A percentile compares a stretch with the other conserved stretches of the same genome.
phyloP scores from a whole-genome alignment of 1,284 basidiomycete genomes.

The Thecaphora frezii region DNA sequence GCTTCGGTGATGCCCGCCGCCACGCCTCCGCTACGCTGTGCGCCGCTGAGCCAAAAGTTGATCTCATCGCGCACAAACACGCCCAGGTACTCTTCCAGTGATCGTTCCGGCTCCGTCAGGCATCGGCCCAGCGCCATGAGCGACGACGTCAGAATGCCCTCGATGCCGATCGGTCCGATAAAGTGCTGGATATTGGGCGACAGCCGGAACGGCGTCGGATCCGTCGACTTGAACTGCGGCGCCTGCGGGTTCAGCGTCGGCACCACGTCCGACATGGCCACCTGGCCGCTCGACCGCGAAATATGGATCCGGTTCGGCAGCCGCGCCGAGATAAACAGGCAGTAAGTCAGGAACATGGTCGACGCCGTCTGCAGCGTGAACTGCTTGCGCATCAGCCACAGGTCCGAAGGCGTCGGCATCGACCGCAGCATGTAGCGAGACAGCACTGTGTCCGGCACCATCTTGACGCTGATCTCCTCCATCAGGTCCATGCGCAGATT shows the following conservation, averaged over 20 bases:
- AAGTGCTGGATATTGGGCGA: conserved; percentile 96
- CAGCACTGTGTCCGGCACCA: conserved; percentile 86
- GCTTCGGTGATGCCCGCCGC: conserved; percentile 31
- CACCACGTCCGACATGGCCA: conserved; percentile 55
- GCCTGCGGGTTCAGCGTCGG: conserved; percentile 63
- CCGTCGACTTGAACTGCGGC: conserved; percentile 75
- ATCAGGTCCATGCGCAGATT: conserved; percentile 82
- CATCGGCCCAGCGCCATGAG: conserved; percentile 89
- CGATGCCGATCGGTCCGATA: conserved; percentile 82
- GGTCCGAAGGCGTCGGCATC: conserved; percentile 80
- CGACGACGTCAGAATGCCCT: conserved; percentile 82
- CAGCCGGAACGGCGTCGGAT: conserved; percentile 92
- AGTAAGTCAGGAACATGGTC: conserved; percentile 88
- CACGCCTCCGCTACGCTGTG: conserved; percentile 18
- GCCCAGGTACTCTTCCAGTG: conserved; percentile 83
- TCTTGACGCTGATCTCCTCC: conserved; percentile 85
- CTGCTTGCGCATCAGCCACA: conserved; percentile 97
- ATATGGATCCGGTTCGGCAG: conserved; percentile 83
- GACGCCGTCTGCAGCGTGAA: conserved; percentile 88
- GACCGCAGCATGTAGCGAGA: conserved; percentile 85
- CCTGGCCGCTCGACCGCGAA: conserved; percentile 67
- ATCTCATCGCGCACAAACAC: conserved; percentile 93
- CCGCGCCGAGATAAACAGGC: conserved; percentile 81
- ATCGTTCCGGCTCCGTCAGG: conserved; percentile 86
- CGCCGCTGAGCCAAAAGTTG: conserved; percentile 67